phyloP scores from a whole-genome alignment of 805 yeast species.

The Starmerella floris region DNA sequence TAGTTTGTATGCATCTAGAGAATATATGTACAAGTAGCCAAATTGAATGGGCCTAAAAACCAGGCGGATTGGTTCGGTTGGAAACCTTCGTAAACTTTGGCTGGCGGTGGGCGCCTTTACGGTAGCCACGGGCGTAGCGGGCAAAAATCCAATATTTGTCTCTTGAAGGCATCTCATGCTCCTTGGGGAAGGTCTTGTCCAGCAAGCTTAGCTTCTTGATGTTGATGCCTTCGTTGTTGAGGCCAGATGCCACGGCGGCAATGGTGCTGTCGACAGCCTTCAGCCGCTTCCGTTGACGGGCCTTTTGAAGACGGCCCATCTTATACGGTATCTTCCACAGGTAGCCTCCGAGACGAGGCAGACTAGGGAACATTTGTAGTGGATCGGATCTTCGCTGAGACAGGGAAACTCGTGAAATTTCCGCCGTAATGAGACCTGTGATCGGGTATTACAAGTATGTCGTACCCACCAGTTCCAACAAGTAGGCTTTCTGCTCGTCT shows the following conservation, averaged over 20 bases:
- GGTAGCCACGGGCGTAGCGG: constrained; percentile 58
- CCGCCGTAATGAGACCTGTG: too few relatives aligned
- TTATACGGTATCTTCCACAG: constrained; percentile 71
- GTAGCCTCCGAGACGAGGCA: constrained; percentile 48
- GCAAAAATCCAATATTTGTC: constrained; percentile 84
- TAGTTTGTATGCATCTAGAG: too few relatives aligned
- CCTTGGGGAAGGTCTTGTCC: constrained; percentile 52
- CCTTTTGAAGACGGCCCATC: constrained; percentile 67
- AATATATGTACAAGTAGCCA: too few relatives aligned
- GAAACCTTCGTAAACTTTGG: constrained; percentile 88
- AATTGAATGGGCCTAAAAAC: constrained; percentile 32
- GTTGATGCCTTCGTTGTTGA: constrained; percentile 28
- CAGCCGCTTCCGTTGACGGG: constrained; percentile 73
- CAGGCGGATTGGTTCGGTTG: constrained; percentile 63
- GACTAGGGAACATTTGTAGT: constrained; percentile 15
- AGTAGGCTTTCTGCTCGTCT: too few relatives aligned
- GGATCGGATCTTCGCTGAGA: too few relatives aligned
- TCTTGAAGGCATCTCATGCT: constrained; percentile 58
- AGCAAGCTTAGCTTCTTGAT: constrained; percentile 30
- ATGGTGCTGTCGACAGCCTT: constrained; percentile 68
- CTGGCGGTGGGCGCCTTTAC: constrained; percentile 65
- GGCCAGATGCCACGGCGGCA: constrained; percentile 44
- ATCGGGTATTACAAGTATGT: neutral
- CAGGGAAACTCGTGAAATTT: neutral
- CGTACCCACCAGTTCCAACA: neutral